These are phyloP conservation scores for Candida labiduridarum DNA, from an alignment of 1,139 yeast species.

Conservation along the genomic window DNA sequence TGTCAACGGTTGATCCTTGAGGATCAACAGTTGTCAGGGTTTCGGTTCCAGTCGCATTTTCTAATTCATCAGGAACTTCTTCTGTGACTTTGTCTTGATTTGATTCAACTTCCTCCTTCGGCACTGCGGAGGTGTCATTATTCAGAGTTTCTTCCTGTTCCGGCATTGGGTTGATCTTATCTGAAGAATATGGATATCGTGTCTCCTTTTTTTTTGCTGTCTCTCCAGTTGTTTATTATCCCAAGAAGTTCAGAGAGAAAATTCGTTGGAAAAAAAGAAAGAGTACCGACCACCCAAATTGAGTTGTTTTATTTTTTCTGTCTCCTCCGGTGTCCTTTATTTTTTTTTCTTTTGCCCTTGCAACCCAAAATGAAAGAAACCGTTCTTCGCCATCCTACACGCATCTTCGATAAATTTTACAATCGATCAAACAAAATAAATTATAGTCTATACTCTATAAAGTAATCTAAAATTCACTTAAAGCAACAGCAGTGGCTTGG, in stretches of 20 bases:
- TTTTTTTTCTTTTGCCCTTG: neutral
- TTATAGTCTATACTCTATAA: neutral
- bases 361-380: neutral
- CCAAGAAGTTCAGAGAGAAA: neutral
- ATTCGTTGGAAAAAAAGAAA: constrained; percentile 1
- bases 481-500: constrained; percentile 98
- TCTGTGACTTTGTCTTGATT: constrained; percentile 1
- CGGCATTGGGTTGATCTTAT: constrained; percentile 6
- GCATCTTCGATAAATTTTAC: neutral
- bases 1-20: neutral
- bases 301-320: constrained; percentile 3
- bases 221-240: constrained; percentile 2
- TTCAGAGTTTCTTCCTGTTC: constrained; percentile 6
- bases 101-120: neutral
- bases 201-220: constrained; percentile 1
- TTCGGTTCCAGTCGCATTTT: neutral
- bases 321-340: neutral
- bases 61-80: neutral
- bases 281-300: neutral
- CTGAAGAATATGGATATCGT: neutral
- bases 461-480: constrained; percentile 57
- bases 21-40: constrained; percentile 1
- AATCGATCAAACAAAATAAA: neutral
- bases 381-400: neutral
- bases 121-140: neutral